Base-by-base conservation (phyloP, 352 stramenopile genomes). In the Discostella stelligera region DNA sequence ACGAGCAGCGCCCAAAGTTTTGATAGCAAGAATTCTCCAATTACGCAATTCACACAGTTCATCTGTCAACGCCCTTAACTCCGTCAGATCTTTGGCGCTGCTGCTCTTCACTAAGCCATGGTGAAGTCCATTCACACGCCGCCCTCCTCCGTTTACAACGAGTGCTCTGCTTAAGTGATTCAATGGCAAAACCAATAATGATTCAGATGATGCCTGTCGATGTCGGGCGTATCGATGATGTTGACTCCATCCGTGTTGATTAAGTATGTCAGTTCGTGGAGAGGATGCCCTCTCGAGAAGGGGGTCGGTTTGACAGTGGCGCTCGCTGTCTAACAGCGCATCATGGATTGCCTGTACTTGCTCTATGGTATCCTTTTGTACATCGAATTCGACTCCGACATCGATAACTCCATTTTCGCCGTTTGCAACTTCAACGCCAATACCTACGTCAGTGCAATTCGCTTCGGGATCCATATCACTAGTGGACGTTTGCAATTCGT, bases 171-270 rank as follows among this genome's bases (percentile, higher is more conserved):
- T 53, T 3, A 52, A 14, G n/a, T 65, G 56, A 65, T 65, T 65
- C 56, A 65, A 65, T n/a, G 30, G 56, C 32, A 65, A 13, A 27
- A 65, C 25, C 14, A 44, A 13, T 6, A 65, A 50, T 25, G 16
- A 56, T 9, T 63, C 55, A 20, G n/a, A 53, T 52, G 56, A 21
- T 46, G 20, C 41, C 49, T 30, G 9, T 52, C 59, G 59, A 46
- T 67, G 46, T 44, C 60, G 46, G 6, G 60, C 60, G 48, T 58
- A 67, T 46, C 60, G 23, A 46, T 67, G 60, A 20, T 67, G 60
- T 14, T 58, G 60, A 56, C 21, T 58, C 60, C 41, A 67, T 5
- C 60, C 60, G 13, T 46, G 41, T 18, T 53, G 6, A 18, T 65
- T n/a, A 7, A 65, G 30, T 30, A 65, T 65, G 32, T 16, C 16